Conservation (phyloP, 371 early-diverging fungal genomes). For the Apophysomyces elegans region DNA sequence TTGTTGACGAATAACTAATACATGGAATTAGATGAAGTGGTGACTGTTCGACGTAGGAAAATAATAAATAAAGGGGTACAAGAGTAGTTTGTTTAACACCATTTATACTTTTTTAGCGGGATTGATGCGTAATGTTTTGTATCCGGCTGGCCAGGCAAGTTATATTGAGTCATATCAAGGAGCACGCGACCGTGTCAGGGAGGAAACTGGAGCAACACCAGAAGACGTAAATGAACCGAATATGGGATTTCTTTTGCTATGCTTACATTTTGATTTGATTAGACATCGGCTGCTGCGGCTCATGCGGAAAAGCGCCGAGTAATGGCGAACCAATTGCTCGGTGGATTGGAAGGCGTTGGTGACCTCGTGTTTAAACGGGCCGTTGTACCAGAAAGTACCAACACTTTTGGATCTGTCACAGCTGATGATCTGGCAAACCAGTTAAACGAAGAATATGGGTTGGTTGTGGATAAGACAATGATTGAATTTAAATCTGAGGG, state of each 20-base stretch:
- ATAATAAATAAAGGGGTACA: not conserved
- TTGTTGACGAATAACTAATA: not conserved
- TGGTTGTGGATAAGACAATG: conserved; percentile 40
- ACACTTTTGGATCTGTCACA: conserved; percentile 58
- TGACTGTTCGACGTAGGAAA: conserved; percentile 52
- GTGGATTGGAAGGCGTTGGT: conserved; percentile 27
- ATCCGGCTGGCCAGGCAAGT: conserved; percentile 46
- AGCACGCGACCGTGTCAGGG: conserved; percentile 19
- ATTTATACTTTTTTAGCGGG: conserved; percentile 38
- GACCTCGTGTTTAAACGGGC: conserved; percentile 45
- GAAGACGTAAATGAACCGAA: conserved; percentile 4
- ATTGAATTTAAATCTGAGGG: conserved; percentile 45
- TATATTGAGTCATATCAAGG: conserved; percentile 35
- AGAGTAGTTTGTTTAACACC: conserved; percentile 5
- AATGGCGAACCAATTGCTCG: conserved; percentile 23
- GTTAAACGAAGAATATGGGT: conserved; percentile 40
- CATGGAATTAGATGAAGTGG: conserved; percentile 40
- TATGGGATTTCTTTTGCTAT: not conserved
- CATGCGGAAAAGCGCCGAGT: conserved; percentile 13
- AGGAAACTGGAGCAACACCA: conserved; percentile 18
- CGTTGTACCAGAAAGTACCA: conserved; percentile 42
- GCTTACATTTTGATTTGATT: not conserved
- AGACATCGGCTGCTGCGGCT: conserved; percentile 2
- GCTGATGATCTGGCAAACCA: conserved; percentile 47
- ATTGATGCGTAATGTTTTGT: conserved; percentile 55